phyloP scores from a whole-genome alignment of 495 filamentous ascomycete genomes.

The Penicillium parvum region DNA sequence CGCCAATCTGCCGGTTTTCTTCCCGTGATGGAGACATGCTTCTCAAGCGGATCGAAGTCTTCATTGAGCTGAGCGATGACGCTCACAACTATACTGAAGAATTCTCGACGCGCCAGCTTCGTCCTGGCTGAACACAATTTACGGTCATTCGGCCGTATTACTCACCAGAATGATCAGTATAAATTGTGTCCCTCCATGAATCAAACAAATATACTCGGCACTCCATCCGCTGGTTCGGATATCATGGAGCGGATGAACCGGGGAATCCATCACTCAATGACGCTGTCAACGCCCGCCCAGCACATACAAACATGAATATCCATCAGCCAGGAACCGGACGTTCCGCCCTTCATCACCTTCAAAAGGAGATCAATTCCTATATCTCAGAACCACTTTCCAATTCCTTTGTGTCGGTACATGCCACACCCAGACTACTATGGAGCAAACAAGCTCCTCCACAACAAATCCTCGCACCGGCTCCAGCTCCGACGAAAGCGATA shows the following conservation, averaged over 20 bases:
- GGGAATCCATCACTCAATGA: conserved; percentile 13
- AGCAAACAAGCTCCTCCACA: conserved; percentile 1
- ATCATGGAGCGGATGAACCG: conserved; percentile 9
- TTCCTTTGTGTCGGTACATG: not conserved
- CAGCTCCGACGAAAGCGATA: conserved; percentile 9
- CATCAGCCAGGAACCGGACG: not conserved
- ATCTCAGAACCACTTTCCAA: not conserved
- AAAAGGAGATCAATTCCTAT: not conserved
- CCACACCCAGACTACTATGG: conserved; percentile 5
- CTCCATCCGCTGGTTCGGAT: not conserved
- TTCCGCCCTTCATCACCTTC: not conserved
- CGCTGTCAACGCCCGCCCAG: conserved; percentile 3
- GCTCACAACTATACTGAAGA: no score
- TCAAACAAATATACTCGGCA: not conserved
- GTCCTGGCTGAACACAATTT: no score
- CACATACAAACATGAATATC: not conserved
- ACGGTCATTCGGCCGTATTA: no score
- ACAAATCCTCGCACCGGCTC: not conserved
- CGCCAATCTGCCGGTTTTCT: no score
- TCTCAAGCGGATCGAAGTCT: no score
- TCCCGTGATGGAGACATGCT: no score
- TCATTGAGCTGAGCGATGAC: no score
- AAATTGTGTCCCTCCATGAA: no score
- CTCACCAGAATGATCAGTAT: no score
- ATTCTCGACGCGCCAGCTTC: no score